Base-by-base conservation (phyloP, 1,284 basidiomycete species). In the Sanghuangporus baumii region DNA sequence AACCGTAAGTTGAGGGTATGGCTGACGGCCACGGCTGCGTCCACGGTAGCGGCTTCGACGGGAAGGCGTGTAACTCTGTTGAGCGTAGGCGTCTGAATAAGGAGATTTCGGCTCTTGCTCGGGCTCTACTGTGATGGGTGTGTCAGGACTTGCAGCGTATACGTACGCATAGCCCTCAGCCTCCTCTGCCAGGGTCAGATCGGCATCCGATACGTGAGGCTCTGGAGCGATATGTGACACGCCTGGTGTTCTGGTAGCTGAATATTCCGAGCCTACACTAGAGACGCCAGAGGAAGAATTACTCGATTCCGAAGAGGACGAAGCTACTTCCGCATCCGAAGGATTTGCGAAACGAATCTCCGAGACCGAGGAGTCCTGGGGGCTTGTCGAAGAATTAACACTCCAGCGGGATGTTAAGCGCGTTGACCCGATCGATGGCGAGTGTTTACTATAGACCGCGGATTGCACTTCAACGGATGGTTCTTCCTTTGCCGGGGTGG, bases 1-100 rank as follows among this genome's bases (percentile, higher is more conserved):
- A 18, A 59, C 57, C n/a, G 58, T 43, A 2, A 54, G 38, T 40
- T 65, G 63, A 8, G 63, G 63, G 31, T 65, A 65, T 5, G 63
- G 63, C 37, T 65, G 63, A n/a, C 63, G 59, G 4, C 60, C 63
- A 14, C 60, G 63, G 20, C 63, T 65, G 12, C 63, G 63, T 40
- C 63, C 63, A 11, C 63, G 63, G 20, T 65, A 61, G 14, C 60
- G 54, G 31, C 43, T 61, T 14, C 63, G 41, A 20, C 60, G 55
- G 11, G 63, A 31, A 23, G 57, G 57, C 4, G 40, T 38, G 38
- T 63, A 63, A 51, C 43, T 59, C 18, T 46, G 55, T 41, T 65
- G 63, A 50, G 60, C 12, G 46, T 64, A 60, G 47, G 47, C 36
- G 11, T 64, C 63, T 12, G 51, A 16, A 47, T 54, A 65, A 18